Conservation (phyloP, 2,329 filamentous ascomycete genomes). For the Ceratocystis harringtonii region DNA sequence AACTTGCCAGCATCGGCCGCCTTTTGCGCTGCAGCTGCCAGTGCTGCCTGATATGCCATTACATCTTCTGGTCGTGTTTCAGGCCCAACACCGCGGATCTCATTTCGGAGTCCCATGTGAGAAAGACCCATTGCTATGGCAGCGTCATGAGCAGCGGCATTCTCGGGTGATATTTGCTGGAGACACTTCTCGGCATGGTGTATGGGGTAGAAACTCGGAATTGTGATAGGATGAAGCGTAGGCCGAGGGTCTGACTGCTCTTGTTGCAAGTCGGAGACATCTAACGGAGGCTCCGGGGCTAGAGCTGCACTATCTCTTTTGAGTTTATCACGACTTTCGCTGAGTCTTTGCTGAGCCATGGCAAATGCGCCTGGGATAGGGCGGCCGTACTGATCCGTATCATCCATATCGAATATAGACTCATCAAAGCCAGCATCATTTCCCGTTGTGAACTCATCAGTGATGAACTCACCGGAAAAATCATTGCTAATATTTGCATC, state of each 20-base stretch:
- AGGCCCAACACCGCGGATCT: constrained; percentile 14
- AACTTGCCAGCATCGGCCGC: constrained; percentile 67
- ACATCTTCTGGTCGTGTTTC: constrained; percentile 22
- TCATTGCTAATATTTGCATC: constrained; percentile 36
- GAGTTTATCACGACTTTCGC: constrained; percentile 12
- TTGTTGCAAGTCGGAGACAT: neutral
- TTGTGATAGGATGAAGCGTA: constrained; percentile 7
- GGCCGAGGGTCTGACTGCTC: neutral
- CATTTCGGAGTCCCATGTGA: neutral
- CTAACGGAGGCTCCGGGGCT: neutral
- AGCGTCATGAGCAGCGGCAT: neutral
- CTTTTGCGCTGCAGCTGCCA: constrained; percentile 66
- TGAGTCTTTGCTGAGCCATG: constrained; percentile 30
- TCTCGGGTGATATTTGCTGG: neutral
- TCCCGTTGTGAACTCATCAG: constrained; percentile 25
- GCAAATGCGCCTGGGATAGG: constrained; percentile 45
- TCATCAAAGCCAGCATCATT: constrained; percentile 52
- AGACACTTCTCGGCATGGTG: constrained; percentile 8
- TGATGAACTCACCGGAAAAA: constrained; percentile 31
- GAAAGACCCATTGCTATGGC: neutral
- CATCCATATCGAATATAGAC: constrained; percentile 55
- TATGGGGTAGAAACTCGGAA: constrained; percentile 11
- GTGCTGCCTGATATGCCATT: constrained; percentile 65
- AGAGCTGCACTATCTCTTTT: neutral
- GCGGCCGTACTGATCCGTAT: constrained; percentile 47